Percentiles rank a stretch among this genome's conserved stretches.
These are phyloP conservation scores for Hibiscus tridactylites DNA, from an alignment of 345 rosid species.

Conservation along the genomic window DNA sequence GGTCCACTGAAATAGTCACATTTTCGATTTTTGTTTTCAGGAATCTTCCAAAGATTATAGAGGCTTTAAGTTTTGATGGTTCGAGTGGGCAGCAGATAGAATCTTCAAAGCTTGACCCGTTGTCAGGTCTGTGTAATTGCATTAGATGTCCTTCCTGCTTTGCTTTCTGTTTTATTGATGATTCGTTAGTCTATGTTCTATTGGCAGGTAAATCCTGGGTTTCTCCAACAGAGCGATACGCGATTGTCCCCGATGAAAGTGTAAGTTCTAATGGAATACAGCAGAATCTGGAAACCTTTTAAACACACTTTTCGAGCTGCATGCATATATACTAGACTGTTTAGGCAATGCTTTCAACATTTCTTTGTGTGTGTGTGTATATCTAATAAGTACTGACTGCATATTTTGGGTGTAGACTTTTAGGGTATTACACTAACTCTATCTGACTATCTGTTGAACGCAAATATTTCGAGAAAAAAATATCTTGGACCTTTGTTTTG, in stretches of 20 bases:
- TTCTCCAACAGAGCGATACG: constrained; percentile 87
- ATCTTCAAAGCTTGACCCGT: constrained; percentile 53
- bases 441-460: no score
- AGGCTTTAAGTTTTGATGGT: constrained; percentile 73
- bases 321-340: no score
- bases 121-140: constrained; percentile 42
- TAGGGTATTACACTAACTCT: no score
- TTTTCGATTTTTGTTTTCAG: constrained; percentile 27
- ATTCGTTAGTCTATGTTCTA: not conserved
- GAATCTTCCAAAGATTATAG: constrained; percentile 66
- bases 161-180: not conserved
- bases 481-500: no score
- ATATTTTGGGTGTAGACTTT: no score
- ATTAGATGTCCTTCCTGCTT: not conserved
- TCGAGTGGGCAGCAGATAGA: constrained; percentile 66
- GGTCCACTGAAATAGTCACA: not conserved
- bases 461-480: no score
- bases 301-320: not conserved
- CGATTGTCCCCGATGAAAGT: constrained; percentile 84
- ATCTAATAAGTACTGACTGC: no score
- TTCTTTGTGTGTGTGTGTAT: no score
- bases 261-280: constrained; percentile 32
- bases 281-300: not conserved
- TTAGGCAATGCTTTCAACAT: no score
- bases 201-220: constrained; percentile 79